These are phyloP conservation scores for Comarum palustre DNA, from an alignment of 306 rosid genomes.

Conservation along the genomic window DNA sequence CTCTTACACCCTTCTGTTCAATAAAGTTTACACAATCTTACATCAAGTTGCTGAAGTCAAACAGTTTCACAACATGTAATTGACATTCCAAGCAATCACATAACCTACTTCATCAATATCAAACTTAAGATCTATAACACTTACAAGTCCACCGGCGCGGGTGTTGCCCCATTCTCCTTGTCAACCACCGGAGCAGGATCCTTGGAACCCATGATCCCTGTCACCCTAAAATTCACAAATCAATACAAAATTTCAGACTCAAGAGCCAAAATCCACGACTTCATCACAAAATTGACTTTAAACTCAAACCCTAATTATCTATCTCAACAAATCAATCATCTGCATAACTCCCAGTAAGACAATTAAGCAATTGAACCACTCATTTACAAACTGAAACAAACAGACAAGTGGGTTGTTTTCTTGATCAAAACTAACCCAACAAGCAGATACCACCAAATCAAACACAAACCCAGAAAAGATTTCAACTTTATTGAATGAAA, in stretches of 20 bases:
- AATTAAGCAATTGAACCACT: too few species aligned
- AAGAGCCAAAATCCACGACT: neutral
- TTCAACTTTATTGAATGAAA: neutral
- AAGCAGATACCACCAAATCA: neutral
- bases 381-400: neutral
- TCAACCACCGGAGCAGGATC: conserved; percentile 41
- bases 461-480: conserved; percentile 13
- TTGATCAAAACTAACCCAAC: neutral
- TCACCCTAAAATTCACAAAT: conserved; percentile 24
- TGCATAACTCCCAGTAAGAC: neutral
- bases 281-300: neutral
- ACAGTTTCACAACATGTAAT: neutral
- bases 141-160: conserved; percentile 40
- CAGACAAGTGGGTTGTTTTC: neutral
- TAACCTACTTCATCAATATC: neutral
- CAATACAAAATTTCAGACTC: conserved; percentile 15
- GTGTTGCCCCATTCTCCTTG: conserved; percentile 26
- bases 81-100: neutral
- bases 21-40: neutral
- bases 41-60: neutral
- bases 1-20: neutral
- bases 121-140: conserved; percentile 13
- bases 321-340: neutral
- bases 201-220: conserved; percentile 50
- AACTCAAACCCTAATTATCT: neutral